These are phyloP conservation scores for Domatiomyces globalis DNA, from an alignment of 2,329 filamentous ascomycete genomes.

Conservation along the genomic window DNA sequence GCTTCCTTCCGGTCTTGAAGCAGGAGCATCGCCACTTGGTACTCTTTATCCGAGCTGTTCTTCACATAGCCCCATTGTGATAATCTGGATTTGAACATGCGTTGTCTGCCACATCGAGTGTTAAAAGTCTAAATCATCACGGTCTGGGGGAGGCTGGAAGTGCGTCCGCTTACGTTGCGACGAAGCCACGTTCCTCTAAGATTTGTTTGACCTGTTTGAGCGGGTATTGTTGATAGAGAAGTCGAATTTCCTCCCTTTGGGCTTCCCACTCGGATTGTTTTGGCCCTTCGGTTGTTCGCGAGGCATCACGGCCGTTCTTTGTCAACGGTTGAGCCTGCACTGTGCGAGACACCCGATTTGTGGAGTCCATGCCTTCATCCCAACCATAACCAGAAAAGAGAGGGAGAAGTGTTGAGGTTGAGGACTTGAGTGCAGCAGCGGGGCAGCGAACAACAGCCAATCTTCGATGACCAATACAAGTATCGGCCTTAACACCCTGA, in stretches of 20 bases:
- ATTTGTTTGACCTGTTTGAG: slow-evolving; percentile 14
- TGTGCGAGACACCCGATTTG: slow-evolving; percentile 5
- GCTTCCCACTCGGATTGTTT: slow-evolving; percentile 14
- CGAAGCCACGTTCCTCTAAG: slow-evolving; percentile 15
- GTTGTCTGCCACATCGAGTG: slow-evolving; percentile 3
- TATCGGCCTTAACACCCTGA: background rate
- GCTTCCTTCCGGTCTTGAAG: slow-evolving; percentile 12
- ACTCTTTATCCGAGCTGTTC: slow-evolving; percentile 19
- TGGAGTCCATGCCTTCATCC: slow-evolving; percentile 9
- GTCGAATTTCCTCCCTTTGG: slow-evolving; percentile 14
- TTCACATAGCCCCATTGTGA: slow-evolving; percentile 17
- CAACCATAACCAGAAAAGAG: slow-evolving; percentile 12
- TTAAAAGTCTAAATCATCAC: background rate
- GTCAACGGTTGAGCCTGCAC: slow-evolving; percentile 1
- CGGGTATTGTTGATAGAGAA: slow-evolving; percentile 14
- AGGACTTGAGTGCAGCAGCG: background rate
- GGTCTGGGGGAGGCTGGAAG: background rate
- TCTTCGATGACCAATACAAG: background rate
- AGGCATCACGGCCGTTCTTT: background rate
- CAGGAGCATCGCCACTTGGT: slow-evolving; percentile 16
- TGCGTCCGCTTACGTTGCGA: slow-evolving; percentile 14
- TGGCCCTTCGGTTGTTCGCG: slow-evolving; percentile 11
- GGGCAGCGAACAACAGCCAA: background rate
- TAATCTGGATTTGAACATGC: slow-evolving; percentile 13
- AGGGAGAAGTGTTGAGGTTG: slow-evolving; percentile 1